A percentile compares a stretch with the other conserved stretches of the same genome.
Evolutionary conservation across 331 rosid species (phyloP).

Genomic region (Arachis monticola): DNA sequence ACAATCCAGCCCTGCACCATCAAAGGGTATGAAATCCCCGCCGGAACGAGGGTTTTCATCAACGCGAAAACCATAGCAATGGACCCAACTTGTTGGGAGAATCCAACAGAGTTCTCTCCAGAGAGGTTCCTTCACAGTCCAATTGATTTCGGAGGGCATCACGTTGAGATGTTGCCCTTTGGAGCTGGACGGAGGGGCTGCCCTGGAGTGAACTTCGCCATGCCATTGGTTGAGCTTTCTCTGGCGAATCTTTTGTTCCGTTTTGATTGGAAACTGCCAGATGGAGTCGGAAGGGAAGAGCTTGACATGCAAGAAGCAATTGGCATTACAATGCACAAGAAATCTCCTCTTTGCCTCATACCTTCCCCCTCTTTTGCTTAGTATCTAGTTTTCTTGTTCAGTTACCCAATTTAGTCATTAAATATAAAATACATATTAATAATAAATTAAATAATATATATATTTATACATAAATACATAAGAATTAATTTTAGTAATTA

Average conservation of each 20-base stretch:
- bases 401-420: no score
- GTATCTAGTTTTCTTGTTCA: no score
- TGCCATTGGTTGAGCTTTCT: constrained; percentile 31
- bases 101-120: constrained; percentile 41
- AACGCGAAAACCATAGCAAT: constrained; percentile 37
- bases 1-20: constrained; percentile 33
- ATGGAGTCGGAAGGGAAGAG: constrained; percentile 48
- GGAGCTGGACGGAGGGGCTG: constrained; percentile 52
- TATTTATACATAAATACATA: no score
- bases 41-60: constrained; percentile 42
- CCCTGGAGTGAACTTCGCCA: constrained; percentile 38
- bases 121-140: constrained; percentile 48
- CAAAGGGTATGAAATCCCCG: constrained; percentile 41
- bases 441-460: no score
- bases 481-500: no score
- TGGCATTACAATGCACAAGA: constrained; percentile 52
- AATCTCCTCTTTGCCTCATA: constrained; percentile 40
- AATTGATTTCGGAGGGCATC: constrained; percentile 43
- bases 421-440: no score
- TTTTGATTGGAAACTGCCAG: constrained; percentile 53
- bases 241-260: constrained; percentile 42
- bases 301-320: constrained; percentile 54
- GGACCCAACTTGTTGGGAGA: constrained; percentile 41
- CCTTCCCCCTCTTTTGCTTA: background rate
- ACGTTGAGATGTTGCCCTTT: constrained; percentile 48